Evolutionary conservation across 2,329 filamentous ascomycete genomes (phyloP).

Genomic region (Dactylellina leptospora): DNA sequence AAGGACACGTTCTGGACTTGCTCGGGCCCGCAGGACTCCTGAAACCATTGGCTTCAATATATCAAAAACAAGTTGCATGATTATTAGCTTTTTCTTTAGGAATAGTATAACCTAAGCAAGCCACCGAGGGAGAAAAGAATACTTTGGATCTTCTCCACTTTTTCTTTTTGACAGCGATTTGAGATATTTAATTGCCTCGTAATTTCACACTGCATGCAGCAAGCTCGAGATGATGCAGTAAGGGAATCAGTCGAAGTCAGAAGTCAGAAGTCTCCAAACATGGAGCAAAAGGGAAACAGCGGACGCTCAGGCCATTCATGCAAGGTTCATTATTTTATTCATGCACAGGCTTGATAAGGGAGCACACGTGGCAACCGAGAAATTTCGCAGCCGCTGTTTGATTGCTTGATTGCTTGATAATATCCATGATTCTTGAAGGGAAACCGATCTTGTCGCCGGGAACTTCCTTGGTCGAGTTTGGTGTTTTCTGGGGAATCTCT

Average conservation of each 20-base stretch:
- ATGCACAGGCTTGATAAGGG: conserved; percentile 30
- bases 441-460: neutral
- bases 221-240: conserved; percentile 22
- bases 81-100: neutral
- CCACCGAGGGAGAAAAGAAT: conserved; percentile 4
- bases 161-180: neutral
- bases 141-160: neutral
- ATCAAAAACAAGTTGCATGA: conserved; percentile 22
- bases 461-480: neutral
- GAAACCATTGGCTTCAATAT: conserved; percentile 2
- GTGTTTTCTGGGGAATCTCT: too few species aligned
- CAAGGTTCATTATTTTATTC: neutral
- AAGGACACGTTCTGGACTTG: conserved; percentile 26
- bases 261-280: too few species aligned
- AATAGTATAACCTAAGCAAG: conserved; percentile 12
- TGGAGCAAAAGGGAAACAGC: too few species aligned
- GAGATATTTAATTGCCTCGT: conserved; percentile 9
- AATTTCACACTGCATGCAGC: conserved; percentile 37
- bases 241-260: too few species aligned
- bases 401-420: neutral
- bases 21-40: conserved; percentile 6
- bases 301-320: conserved; percentile 29
- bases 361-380: conserved; percentile 49
- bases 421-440: too few species aligned
- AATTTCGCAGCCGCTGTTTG: neutral